These are phyloP conservation scores for Bipolaris victoriae DNA, from an alignment of 2,329 filamentous ascomycete genomes.

Conservation along the genomic window DNA sequence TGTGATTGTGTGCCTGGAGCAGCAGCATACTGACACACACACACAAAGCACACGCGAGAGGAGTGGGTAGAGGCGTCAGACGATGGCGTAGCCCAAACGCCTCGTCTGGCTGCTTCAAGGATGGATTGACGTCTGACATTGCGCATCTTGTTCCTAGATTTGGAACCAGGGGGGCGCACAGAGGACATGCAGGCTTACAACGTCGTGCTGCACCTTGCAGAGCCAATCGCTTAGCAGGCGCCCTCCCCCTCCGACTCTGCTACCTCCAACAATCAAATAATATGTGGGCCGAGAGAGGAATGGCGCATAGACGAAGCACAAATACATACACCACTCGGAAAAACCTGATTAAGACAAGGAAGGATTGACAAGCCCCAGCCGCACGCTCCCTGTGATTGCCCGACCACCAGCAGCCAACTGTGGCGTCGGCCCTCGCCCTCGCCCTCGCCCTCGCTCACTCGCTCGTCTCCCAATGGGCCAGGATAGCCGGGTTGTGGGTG, in stretches of 20 bases:
- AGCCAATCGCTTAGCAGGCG: neutral
- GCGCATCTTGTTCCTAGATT: slow-evolving; percentile 1
- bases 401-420: neutral
- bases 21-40: neutral
- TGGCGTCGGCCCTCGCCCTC: neutral
- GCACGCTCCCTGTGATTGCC: neutral
- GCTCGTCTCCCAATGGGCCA: slow-evolving; percentile 1
- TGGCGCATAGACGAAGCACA: neutral
- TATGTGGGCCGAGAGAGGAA: neutral
- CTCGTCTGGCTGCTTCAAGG: slow-evolving; percentile 8
- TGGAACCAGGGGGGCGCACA: neutral
- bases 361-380: neutral
- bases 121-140: slow-evolving; percentile 12
- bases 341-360: neutral
- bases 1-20: neutral
- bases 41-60: neutral
- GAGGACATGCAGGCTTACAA: neutral
- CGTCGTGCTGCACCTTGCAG: neutral
- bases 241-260: neutral
- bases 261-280: neutral
- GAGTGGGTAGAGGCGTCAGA: slow-evolving; percentile 16
- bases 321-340: neutral
- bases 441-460: neutral
- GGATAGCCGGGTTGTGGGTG: slow-evolving; percentile 1
- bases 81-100: slow-evolving; percentile 8